These are phyloP conservation scores for Trichophaea hybrida DNA, from an alignment of 2,329 filamentous ascomycete genomes.

Conservation along the genomic window DNA sequence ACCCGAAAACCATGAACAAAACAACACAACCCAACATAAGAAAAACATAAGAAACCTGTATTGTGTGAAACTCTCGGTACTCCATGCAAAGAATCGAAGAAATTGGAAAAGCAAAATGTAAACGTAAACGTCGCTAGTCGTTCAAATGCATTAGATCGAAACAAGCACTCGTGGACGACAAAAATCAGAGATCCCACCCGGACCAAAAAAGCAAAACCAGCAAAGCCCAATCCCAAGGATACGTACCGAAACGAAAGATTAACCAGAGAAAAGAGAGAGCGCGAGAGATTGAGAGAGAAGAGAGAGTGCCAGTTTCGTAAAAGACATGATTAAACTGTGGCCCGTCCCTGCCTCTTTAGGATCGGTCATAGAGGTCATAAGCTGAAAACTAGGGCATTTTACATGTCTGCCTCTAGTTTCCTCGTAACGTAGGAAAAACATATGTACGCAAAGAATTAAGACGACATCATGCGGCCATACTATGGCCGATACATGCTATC, in stretches of 20 bases:
- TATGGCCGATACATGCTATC: slow-evolving; percentile 24
- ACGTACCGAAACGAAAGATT: neutral
- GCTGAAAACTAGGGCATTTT: neutral
- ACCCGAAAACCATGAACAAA: too few relatives aligned
- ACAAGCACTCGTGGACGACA: neutral
- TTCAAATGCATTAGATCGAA: too few relatives aligned
- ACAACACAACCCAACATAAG: too few relatives aligned
- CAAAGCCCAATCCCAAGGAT: neutral
- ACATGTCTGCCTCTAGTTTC: neutral
- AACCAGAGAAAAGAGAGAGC: neutral
- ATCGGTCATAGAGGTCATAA: neutral
- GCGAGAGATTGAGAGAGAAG: neutral
- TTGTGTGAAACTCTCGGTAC: too few relatives aligned
- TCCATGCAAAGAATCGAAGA: too few relatives aligned
- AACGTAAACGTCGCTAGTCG: too few relatives aligned
- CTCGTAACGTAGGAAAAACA: neutral
- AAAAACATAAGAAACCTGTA: too few relatives aligned
- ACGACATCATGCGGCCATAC: neutral
- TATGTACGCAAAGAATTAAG: neutral
- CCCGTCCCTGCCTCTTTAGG: too few relatives aligned
- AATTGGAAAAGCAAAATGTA: too few relatives aligned
- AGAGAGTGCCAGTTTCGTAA: neutral
- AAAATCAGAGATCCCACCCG: neutral
- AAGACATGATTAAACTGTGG: neutral
- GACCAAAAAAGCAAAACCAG: neutral